Base-by-base conservation (phyloP, 192 early-diverging fungal genomes). In the Coemansia biformis region DNA sequence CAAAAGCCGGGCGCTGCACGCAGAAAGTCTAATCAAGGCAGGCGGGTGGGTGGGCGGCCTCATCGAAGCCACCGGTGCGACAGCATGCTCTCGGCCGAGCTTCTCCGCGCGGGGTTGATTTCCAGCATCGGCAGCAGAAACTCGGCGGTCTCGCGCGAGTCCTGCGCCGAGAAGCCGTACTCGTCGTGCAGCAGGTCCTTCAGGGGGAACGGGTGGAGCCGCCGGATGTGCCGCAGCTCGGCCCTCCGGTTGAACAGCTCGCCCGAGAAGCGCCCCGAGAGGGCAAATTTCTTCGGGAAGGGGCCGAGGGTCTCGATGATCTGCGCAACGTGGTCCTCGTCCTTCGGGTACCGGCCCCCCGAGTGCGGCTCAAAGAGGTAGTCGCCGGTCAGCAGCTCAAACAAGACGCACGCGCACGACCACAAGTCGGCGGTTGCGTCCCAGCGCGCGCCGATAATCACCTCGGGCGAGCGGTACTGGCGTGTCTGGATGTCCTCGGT, bases 241-340 rank as follows among this genome's bases (percentile, higher is more conserved):
- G 91, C 92, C 50, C 82, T 78, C 14, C 89, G 79, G 59, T 92
- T 93, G 63, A 98, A 98, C 47, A 91, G 77, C 48, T 93, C 89
- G 28, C 60, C 68, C 16, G 85, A 86, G 54, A 86, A 91, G 66
- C 87, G 89, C 14, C 95, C 95, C 3, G 77, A 81, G 32, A 87
- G 70, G 0, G 90, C 84, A 52, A 98, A 71, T 32, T 78, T 72
- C 57, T 80, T 86, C 0, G 87, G 86, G 58, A 95, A 87, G 4
- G 76, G 75, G n/a, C 92, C 95, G 19, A 98, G 58, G 13, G 94
- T 81, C 64, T 98, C 95, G 22, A 90, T 85, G 45, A 98, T 96
- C 69, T 94, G 95, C 0, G 95, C 95, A 43, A 98, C 77, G 54
- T 98, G 95, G 67, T 98, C 95, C 64, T 97, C 93, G 59, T 97